phyloP scores from a whole-genome alignment of 2,329 filamentous ascomycete species.

The Botrytis fabae region DNA sequence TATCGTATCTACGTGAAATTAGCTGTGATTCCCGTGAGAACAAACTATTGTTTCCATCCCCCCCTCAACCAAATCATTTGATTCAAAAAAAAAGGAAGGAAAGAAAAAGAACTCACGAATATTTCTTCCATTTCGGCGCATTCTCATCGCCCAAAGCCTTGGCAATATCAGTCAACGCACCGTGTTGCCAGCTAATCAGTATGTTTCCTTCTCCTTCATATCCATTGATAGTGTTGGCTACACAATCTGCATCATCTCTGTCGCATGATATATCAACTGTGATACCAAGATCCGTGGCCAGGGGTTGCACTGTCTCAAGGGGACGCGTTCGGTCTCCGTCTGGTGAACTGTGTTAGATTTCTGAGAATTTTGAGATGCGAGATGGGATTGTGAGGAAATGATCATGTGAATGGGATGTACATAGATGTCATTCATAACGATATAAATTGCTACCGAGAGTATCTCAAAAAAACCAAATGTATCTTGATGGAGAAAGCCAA shows the following conservation, averaged over 20 bases:
- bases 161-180: conserved; percentile 52
- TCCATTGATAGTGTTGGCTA: conserved; percentile 49
- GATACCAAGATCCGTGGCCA: conserved; percentile 56
- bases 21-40: not conserved
- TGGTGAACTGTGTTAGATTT: conserved; percentile 29
- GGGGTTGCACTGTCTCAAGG: conserved; percentile 56
- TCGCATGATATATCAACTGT: conserved; percentile 56
- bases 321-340: conserved; percentile 55
- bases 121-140: conserved; percentile 52
- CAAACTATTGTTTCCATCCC: not conserved
- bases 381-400: too few relatives aligned
- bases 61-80: not conserved
- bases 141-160: conserved; percentile 52
- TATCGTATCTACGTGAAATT: conserved; percentile 45
- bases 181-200: conserved; percentile 62
- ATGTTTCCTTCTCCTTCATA: conserved; percentile 56
- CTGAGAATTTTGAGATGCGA: not conserved
- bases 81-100: not conserved
- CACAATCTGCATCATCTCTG: conserved; percentile 56
- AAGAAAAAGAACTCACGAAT: conserved; percentile 41
- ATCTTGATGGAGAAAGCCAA: not conserved
- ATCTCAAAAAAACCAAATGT: not conserved
- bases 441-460: too few relatives aligned
- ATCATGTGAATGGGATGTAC: too few relatives aligned
- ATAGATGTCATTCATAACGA: too few relatives aligned